Base-by-base conservation (phyloP, 1,284 basidiomycete species). In the Cryptococcus sp. region DNA sequence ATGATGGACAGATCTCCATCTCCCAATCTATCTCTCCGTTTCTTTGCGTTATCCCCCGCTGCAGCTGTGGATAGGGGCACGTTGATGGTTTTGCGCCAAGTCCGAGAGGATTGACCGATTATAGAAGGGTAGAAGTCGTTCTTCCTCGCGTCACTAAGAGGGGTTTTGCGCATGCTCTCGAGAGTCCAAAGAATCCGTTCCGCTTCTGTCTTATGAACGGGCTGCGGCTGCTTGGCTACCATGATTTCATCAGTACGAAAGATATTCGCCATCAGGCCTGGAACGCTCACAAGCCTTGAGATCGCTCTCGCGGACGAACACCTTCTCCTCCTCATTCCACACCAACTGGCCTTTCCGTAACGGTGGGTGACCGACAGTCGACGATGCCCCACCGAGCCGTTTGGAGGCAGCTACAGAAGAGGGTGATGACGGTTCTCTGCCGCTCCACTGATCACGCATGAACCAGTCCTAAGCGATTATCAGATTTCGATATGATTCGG, bases 121-220 rank as follows among this genome's bases (percentile, higher is more conserved):
- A 75, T 61, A 35, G 30, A 35, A 20, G 64, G 59, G 22, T 60
- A 52, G 15, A 54, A 6, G n/a, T 59, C 54, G 25, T 52, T 52
- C 27, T 65, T 65, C 3, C 67, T 55, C 5, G 69, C 63, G 50
- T 70, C 58, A 30, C 64, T 58, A 0, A 74, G 63, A 22, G 74
- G 72, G 0, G 74, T 70, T 42, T 71, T 72, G 25, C 75, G 67
- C 57, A 73, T 64, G 3, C 68, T 65, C 61, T 79, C 77, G 39
- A 79, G 68, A 1, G 74, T 72, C 50, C 69, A 70, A 16, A 79
- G 67, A 43, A 79, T 78, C 0, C 75, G 67, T 52, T 79, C 77
- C 35, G 77, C 77, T 54, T 78, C 75, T 55, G 73, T 77, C 50
- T 71, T 60, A 35, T 65, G 65, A 5, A 69, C 57, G 0, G 67